Base-by-base conservation (phyloP, 179 eudicot genomes). In the Patellifolia procumbens region DNA sequence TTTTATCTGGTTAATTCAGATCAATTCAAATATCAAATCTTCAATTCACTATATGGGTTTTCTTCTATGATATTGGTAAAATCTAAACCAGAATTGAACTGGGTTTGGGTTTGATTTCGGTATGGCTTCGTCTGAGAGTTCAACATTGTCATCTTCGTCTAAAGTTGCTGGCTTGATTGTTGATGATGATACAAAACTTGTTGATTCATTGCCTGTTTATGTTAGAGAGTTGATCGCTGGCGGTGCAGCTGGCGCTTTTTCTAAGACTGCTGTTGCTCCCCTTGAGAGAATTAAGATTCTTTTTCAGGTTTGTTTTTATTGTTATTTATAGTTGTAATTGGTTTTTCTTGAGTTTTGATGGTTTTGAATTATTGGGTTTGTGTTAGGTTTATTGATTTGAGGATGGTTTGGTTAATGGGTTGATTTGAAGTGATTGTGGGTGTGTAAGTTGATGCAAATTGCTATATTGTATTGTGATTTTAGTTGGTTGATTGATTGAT, bases 181-280 rank as follows among this genome's bases (percentile, higher is more conserved):
- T 10, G 93, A 87, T 43, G 88, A 84, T 34, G 68, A 82, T 42
- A 68, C 93, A 2, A 68, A 80, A 3, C 59, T 73, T 46, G 63
- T 91, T n/a, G 94, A 93, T 90, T 73, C 77, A 46, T 74, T 96
- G 80, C 99, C 98, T 4, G 73, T 89, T 49, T 96, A 91, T 83
- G 98, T 85, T 1, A 90, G 88, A 82, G 99, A 96, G 80, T 87
- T 96, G 79, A 96, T 93, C 60, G 98, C 98, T 42, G 99, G 99
- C 32, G 99, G 99, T 15, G 91, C 93, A 68, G 94, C 98, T 56
- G 99, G 99, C 0, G 99, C 90, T 67, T 78, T 96, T 77, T 94
- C 97, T 46, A 96, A 96, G 78, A 87, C 98, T 17, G 85, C 97
- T 2, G 97, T 96, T 72, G 98, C 99, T 76, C 99, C 99, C 0